Percentiles rank a stretch among this genome's conserved stretches.
Evolutionary conservation across 495 filamentous ascomycete species (phyloP).

Genomic region (Neurospora sp.): DNA sequence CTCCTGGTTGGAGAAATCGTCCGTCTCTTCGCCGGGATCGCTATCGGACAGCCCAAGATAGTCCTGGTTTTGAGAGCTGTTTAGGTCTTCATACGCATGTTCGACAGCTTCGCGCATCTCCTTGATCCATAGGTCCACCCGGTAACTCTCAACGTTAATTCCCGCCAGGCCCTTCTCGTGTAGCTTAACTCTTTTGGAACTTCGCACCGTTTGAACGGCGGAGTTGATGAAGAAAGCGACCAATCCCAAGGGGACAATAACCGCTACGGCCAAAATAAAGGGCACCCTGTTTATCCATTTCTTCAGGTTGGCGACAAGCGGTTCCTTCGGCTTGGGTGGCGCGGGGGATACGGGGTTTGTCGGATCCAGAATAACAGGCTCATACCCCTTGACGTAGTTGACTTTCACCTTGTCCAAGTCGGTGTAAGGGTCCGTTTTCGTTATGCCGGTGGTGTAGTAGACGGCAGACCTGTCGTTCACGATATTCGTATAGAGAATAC

Average conservation of each 20-base stretch:
- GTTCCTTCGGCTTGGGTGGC: slow-evolving; percentile 13
- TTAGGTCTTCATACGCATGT: slow-evolving; percentile 60
- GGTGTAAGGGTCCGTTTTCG: slow-evolving; percentile 63
- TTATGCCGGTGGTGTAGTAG: slow-evolving; percentile 74
- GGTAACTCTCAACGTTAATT: slow-evolving; percentile 53
- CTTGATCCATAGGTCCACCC: slow-evolving; percentile 64
- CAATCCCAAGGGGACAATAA: slow-evolving; percentile 60
- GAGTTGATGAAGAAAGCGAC: slow-evolving; percentile 66
- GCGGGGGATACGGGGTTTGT: slow-evolving; percentile 46
- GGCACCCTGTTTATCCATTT: slow-evolving; percentile 38
- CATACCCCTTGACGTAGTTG: slow-evolving; percentile 66
- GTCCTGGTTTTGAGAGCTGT: slow-evolving; percentile 48
- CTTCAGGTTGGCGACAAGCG: slow-evolving; percentile 17
- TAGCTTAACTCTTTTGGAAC: slow-evolving; percentile 57
- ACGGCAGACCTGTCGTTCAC: slow-evolving; percentile 70
- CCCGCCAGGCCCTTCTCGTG: slow-evolving; percentile 65
- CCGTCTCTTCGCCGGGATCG: slow-evolving; percentile 15
- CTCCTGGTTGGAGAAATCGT: slow-evolving; percentile 9
- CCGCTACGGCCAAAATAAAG: slow-evolving; percentile 47
- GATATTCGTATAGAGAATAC: slow-evolving; percentile 72
- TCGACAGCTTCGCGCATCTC: slow-evolving; percentile 64
- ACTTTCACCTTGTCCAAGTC: slow-evolving; percentile 53
- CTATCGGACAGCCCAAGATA: slow-evolving; percentile 42
- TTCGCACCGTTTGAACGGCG: slow-evolving; percentile 61
- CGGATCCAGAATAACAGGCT: slow-evolving; percentile 65